Evolutionary conservation across 805 yeast species (phyloP).

Genomic region (Osmozyma mogii): DNA sequence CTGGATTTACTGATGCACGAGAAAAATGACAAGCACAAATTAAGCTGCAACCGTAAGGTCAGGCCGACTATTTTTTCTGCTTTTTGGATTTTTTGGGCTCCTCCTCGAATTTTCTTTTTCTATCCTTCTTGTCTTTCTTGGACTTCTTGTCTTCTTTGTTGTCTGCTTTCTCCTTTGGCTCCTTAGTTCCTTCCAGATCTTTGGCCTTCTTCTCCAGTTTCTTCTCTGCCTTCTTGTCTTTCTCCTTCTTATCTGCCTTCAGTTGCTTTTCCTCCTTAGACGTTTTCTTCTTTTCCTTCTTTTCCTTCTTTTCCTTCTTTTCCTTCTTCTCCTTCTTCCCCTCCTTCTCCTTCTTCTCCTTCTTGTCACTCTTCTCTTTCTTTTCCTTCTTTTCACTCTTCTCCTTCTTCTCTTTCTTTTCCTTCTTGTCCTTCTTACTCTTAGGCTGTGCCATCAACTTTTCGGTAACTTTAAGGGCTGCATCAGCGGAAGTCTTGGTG

Average conservation of each 20-base stretch:
- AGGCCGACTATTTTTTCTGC: not conserved
- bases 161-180: not conserved
- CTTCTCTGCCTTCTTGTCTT: not conserved
- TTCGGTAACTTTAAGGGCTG: not conserved
- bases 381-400: constrained; percentile 20
- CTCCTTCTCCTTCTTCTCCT: constrained; percentile 15
- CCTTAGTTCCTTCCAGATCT: not conserved
- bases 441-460: not conserved
- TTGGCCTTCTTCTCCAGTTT: not conserved
- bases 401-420: constrained; percentile 23
- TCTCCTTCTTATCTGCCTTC: not conserved
- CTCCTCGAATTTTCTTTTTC: constrained; percentile 2
- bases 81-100: not conserved
- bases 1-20: too few species aligned
- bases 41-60: not conserved
- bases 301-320: constrained; percentile 12
- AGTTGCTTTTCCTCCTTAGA: not conserved
- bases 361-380: constrained; percentile 15
- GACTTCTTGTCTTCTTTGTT: not conserved
- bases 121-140: not conserved
- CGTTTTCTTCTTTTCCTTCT: constrained; percentile 9
- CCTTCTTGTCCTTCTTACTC: constrained; percentile 21
- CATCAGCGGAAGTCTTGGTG: not conserved
- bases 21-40: too few species aligned
- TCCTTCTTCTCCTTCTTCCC: constrained; percentile 16